A percentile compares a stretch with the other conserved stretches of the same genome.
phyloP scores from a whole-genome alignment of 495 filamentous ascomycete species.

The Aspergillus panamensis region DNA sequence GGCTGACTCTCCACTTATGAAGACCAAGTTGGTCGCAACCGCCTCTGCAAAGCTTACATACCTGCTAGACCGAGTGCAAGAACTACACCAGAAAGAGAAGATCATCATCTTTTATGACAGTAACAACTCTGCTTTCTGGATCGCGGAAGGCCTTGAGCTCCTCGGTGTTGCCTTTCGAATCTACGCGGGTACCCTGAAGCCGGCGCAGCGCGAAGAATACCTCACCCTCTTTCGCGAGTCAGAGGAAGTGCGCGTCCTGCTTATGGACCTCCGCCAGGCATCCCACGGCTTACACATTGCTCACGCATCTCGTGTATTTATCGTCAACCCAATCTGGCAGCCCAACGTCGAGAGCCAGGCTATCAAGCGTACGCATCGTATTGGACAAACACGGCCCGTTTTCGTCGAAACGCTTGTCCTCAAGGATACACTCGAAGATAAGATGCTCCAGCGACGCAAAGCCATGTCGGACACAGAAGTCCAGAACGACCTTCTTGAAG shows the following conservation, averaged over 20 bases:
- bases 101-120: constrained; percentile 93
- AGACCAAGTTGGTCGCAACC: constrained; percentile 68
- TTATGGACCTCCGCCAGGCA: constrained; percentile 88
- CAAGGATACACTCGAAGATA: constrained; percentile 79
- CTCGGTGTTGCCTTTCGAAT: constrained; percentile 75
- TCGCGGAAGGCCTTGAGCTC: constrained; percentile 77
- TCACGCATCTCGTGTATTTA: constrained; percentile 81
- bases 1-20: constrained; percentile 51
- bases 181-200: constrained; percentile 68
- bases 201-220: constrained; percentile 62
- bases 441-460: constrained; percentile 68
- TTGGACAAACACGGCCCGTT: constrained; percentile 77
- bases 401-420: constrained; percentile 84
- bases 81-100: constrained; percentile 69
- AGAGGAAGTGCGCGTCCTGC: constrained; percentile 61
- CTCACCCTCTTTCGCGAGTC: constrained; percentile 72
- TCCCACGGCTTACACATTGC: constrained; percentile 84
- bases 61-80: constrained; percentile 65
- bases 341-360: constrained; percentile 87
- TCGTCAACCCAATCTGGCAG: constrained; percentile 84
- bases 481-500: constrained; percentile 65
- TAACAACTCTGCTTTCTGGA: constrained; percentile 76
- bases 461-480: constrained; percentile 78
- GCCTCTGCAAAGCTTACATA: constrained; percentile 87
- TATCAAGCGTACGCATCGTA: constrained; percentile 84